Evolutionary conservation across 192 early-diverging fungal species (phyloP), one percentile per base, ranked within the genome.

Genomic region (Mortierella alpina): DNA sequence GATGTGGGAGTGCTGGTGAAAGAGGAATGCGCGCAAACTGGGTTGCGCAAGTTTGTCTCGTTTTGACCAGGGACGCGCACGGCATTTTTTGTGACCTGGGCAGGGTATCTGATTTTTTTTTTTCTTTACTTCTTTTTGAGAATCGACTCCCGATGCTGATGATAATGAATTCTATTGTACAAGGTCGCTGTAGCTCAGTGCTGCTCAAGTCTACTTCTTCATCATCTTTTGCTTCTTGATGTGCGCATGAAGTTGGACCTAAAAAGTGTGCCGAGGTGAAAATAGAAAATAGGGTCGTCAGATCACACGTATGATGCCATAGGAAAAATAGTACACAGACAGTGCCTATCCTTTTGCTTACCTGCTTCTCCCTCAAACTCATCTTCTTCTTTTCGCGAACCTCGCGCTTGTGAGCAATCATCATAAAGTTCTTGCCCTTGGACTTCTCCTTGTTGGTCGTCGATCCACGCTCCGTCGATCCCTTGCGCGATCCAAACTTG

Each of bases 371-470:
- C 42, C 88, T 82, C 74, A 95, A 83, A 75, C 91, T 93, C 60
- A 88, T 86, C 83, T 89, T 93, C 66, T 89, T 87, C 86, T 95
- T 96, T 44, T 78, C 77, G 41, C 90, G 79, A 41, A 96, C 91
- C 55, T 89, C 86, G 54, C 90, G 87, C 88, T 98, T 98, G 86
- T 99, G 97, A 22, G 95, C 87, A 69, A 99, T 88, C 98, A 99
- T 99, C 85, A 91, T 91, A 78, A 92, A 96, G 81, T 92, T 89
- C 91, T 99, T 99, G 69, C 90, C 95, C 82, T 94, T 95, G 71
- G 92, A 70, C 88, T 98, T 99, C 67, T 97, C 95, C 83, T 89
- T 88, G 86, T 98, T 99, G 64, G 97, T 96, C 39, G 92, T 89
- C 41, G 90, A 92, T 59, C 87, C 84, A 59, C 88, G 87, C 50